phyloP scores from a whole-genome alignment of 2,329 filamentous ascomycete species.

The Epichloe hybrida region DNA sequence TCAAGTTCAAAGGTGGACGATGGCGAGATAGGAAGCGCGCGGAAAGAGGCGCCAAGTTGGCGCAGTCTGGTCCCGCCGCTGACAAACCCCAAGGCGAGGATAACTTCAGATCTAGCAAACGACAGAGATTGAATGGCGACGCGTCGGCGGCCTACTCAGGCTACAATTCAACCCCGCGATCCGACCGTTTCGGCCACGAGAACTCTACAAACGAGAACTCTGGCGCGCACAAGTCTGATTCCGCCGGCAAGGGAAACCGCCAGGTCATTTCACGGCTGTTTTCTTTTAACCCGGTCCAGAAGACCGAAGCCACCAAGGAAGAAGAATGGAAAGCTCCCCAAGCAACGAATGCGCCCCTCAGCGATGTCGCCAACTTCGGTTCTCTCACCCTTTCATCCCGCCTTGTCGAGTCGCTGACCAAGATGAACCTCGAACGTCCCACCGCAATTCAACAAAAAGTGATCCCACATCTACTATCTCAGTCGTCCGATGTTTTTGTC shows the following conservation, averaged over 20 bases:
- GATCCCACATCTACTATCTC: constrained; percentile 64
- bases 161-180: neutral
- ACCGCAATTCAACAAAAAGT: constrained; percentile 91
- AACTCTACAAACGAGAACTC: constrained; percentile 7
- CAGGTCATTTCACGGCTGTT: constrained; percentile 85
- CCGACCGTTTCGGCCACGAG: neutral
- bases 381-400: constrained; percentile 69
- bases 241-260: constrained; percentile 15
- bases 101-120: constrained; percentile 27
- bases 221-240: constrained; percentile 8
- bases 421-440: constrained; percentile 78
- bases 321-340: constrained; percentile 43
- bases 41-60: constrained; percentile 19
- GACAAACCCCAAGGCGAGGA: constrained; percentile 14
- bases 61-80: constrained; percentile 12
- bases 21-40: constrained; percentile 84
- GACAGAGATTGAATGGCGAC: constrained; percentile 26
- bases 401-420: constrained; percentile 71
- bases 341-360: constrained; percentile 83
- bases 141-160: constrained; percentile 6
- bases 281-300: constrained; percentile 70
- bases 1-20: constrained; percentile 72
- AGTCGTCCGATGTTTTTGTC: constrained; percentile 83
- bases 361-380: constrained; percentile 75
- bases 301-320: constrained; percentile 43